Base-by-base conservation (phyloP, 129 eudicot species). In the Dittrichia graveolens region DNA sequence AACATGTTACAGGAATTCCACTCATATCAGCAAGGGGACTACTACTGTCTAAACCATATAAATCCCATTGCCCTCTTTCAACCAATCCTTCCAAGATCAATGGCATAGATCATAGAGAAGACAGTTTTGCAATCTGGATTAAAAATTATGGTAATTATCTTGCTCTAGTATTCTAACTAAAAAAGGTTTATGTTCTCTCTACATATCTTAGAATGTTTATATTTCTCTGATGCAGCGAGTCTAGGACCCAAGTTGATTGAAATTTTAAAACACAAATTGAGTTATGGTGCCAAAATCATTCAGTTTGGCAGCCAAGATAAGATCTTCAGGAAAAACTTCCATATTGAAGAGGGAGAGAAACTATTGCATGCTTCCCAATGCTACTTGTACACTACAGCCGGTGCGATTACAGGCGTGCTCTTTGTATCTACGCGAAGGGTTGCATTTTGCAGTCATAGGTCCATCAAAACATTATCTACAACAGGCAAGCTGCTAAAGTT, bases 221-320 rank as follows among this genome's bases (percentile, higher is more conserved):
- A 13, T 43, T 74, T 50, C 19, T 64, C 24, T 31, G 31, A 42
- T 68, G 63, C 75, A 77, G 81, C n/a, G 37, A 68, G 76, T 55
- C 3, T 77, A 69, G 75, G 69, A 48, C 70, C 38, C 15, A 78
- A 70, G 7, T 16, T 78, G 5, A 41, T 52, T 14, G 64, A 68
- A 69, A 75, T 42, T 8, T 60, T 71, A 69, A 81, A 59, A 55
- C 60, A 55, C 31, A 81, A 65, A 48, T 41, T 81, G 75, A 76
- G 75, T 47, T 42, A 60, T 44, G 82, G 81, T 8, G 74, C 78
- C 7, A 75, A 75, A 37, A 61, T 80, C 12, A 54, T 73, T 34
- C 70, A 52, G 61, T 56, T 49, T 48, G 77, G 77, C 44, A 45
- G 65, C 24, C 59, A 61, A 48, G 31, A 37, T 11, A 70, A 62